These are phyloP conservation scores for Discostella stelligera DNA, from an alignment of 352 stramenopile species.

Conservation along the genomic window DNA sequence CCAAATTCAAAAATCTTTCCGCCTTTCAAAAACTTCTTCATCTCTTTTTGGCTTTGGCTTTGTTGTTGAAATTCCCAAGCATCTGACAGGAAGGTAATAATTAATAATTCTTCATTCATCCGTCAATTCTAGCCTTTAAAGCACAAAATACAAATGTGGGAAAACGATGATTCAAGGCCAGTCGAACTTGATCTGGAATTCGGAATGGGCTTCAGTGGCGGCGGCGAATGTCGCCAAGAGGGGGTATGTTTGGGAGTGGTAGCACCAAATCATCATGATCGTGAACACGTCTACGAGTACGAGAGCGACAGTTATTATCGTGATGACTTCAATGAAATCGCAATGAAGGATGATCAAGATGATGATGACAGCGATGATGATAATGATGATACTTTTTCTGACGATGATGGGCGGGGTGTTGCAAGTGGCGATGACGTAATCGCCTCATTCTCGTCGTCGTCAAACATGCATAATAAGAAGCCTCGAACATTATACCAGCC, in stretches of 20 bases:
- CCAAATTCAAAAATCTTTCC: too few relatives aligned
- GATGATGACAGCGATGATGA: not conserved
- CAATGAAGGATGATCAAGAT: not conserved
- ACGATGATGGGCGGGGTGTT: not conserved
- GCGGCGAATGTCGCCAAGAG: not conserved
- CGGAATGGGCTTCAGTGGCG: not conserved
- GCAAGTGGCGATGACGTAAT: not conserved
- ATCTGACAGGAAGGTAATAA: too few relatives aligned
- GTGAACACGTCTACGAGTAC: not conserved
- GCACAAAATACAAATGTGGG: not conserved
- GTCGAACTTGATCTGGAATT: not conserved
- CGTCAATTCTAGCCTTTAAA: too few relatives aligned
- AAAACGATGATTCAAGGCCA: not conserved
- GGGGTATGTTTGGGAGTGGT: not conserved
- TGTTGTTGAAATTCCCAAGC: too few relatives aligned
- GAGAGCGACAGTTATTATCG: not conserved
- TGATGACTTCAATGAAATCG: not conserved
- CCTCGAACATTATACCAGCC: conserved; percentile 7
- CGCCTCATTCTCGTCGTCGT: not conserved
- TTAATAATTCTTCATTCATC: too few relatives aligned
- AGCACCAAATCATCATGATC: not conserved
- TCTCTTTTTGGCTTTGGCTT: too few relatives aligned
- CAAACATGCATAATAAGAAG: not conserved
- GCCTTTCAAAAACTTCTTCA: too few relatives aligned
- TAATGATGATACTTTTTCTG: not conserved